Conservation (phyloP, 1,284 basidiomycete species). For the Microstroma glucosiphilum region DNA sequence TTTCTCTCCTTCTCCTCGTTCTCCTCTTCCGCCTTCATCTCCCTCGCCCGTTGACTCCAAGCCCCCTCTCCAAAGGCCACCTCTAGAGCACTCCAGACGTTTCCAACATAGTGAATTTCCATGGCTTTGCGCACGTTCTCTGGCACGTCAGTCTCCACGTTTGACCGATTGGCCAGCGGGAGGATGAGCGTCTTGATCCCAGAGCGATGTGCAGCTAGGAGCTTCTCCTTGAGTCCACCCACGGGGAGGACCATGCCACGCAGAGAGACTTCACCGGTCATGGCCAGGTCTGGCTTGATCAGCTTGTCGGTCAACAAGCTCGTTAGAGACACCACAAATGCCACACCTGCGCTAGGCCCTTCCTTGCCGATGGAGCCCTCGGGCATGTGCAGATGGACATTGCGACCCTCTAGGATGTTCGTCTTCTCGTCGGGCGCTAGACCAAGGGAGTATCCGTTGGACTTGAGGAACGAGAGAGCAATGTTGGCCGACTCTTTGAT, state of each 20-base stretch:
- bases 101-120: conserved; percentile 48
- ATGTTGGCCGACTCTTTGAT: conserved; percentile 94
- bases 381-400: conserved; percentile 50
- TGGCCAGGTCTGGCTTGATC: conserved; percentile 43
- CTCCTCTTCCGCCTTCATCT: conserved; percentile 33
- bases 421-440: conserved; percentile 63
- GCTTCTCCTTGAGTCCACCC: conserved; percentile 49
- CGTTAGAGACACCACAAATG: conserved; percentile 82
- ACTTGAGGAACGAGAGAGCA: conserved; percentile 84
- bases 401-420: conserved; percentile 68
- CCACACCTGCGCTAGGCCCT: conserved; percentile 91
- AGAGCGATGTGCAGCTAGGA: conserved; percentile 46
- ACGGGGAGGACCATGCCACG: conserved; percentile 49
- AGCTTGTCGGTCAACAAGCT: conserved; percentile 61
- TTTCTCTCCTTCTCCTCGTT: conserved; percentile 16
- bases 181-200: conserved; percentile 45
- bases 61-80: conserved; percentile 47
- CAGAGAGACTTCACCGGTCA: conserved; percentile 49
- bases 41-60: conserved; percentile 37
- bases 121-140: conserved; percentile 43
- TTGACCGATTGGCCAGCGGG: conserved; percentile 46
- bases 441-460: conserved; percentile 78
- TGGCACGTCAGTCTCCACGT: conserved; percentile 49
- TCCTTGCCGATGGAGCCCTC: conserved; percentile 91
- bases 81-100: conserved; percentile 47